phyloP scores from a whole-genome alignment of 441 rosid genomes.

The Kokia cookei region DNA sequence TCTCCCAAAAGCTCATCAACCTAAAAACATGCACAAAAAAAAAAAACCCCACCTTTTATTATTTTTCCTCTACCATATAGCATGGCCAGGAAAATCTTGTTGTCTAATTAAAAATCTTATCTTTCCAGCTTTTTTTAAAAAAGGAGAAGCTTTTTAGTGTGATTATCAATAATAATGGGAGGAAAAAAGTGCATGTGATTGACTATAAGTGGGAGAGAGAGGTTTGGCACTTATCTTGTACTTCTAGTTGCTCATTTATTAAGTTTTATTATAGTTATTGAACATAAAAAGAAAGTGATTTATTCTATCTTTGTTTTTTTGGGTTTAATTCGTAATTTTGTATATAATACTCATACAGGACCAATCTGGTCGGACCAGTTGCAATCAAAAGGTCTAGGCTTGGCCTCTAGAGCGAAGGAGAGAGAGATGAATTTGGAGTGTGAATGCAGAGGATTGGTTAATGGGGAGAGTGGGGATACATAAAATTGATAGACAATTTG shows the following conservation, averaged over 20 bases:
- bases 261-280: no score
- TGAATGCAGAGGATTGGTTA: conserved; percentile 26
- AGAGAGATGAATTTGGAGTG: neutral
- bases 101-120: conserved; percentile 8
- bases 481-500: conserved; percentile 36
- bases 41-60: neutral
- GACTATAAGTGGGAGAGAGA: neutral
- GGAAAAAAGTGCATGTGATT: conserved; percentile 2
- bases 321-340: neutral
- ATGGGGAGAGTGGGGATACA: conserved; percentile 18
- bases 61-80: conserved; percentile 4
- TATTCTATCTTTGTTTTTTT: no score
- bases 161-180: neutral
- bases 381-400: conserved; percentile 6
- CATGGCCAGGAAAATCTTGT: conserved; percentile 10
- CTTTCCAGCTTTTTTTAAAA: neutral
- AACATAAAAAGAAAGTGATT: no score
- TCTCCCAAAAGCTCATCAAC: conserved; percentile 23
- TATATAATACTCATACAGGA: neutral
- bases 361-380: neutral
- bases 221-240: conserved; percentile 3
- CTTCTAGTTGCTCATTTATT: neutral
- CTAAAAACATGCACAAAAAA: neutral
- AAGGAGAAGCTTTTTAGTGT: neutral
- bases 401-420: neutral